Conservation (phyloP, 495 filamentous ascomycete species). For the Talaromyces trachyspermus region DNA sequence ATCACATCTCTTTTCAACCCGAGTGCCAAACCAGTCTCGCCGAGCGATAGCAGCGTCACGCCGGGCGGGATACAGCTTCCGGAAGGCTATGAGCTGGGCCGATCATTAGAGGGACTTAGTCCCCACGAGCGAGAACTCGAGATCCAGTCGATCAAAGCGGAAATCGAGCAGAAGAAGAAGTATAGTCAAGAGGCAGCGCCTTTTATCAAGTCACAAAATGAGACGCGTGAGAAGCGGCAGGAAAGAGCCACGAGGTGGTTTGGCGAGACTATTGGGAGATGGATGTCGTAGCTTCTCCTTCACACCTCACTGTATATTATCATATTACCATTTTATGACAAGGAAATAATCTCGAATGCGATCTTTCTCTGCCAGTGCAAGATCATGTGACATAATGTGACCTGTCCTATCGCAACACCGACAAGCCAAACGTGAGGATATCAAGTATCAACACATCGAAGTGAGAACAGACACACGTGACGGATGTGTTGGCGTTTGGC, state of each 20-base stretch:
- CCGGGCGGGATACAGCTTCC: constrained; percentile 30
- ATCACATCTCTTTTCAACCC: constrained; percentile 35
- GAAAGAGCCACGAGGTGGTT: constrained; percentile 51
- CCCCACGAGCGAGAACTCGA: constrained; percentile 60
- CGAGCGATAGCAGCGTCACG: constrained; percentile 9
- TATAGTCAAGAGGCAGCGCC: constrained; percentile 45
- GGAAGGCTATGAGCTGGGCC: constrained; percentile 36
- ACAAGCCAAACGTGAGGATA: too few species aligned
- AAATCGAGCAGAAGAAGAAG: constrained; percentile 49
- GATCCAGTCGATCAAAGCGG: constrained; percentile 53
- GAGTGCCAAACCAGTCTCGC: constrained; percentile 13
- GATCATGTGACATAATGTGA: not conserved
- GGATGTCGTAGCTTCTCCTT: constrained; percentile 24
- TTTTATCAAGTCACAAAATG: constrained; percentile 50
- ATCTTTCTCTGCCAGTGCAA: not conserved
- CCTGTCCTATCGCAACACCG: not conserved
- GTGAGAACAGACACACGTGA: not conserved
- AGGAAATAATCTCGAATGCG: not conserved
- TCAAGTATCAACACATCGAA: too few species aligned
- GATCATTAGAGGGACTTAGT: constrained; percentile 49
- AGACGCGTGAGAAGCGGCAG: constrained; percentile 49
- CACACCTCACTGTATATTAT: not conserved
- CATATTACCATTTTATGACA: too few species aligned
- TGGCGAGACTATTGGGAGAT: constrained; percentile 43
- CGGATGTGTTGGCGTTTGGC: constrained; percentile 1